These are phyloP conservation scores for Ustilago tritici DNA, from an alignment of 1,284 basidiomycete species.

Conservation along the genomic window DNA sequence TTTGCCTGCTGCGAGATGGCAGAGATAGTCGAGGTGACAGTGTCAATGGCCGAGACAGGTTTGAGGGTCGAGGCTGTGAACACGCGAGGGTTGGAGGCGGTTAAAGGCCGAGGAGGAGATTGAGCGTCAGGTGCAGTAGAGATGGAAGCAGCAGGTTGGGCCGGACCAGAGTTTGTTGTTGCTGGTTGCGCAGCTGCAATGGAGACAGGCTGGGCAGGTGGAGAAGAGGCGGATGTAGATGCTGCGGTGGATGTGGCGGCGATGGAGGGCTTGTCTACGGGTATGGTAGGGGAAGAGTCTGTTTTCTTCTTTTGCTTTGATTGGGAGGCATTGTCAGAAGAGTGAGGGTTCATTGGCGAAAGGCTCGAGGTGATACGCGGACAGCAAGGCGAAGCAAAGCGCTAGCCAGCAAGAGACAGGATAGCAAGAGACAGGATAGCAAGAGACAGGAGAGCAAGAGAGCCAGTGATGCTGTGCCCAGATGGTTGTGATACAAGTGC, in stretches of 20 bases:
- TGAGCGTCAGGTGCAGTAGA: neutral
- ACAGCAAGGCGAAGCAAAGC: neutral
- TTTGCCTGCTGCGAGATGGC: constrained; percentile 46
- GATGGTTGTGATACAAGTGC: neutral
- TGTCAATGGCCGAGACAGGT: constrained; percentile 36
- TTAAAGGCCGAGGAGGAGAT: neutral
- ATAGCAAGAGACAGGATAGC: neutral
- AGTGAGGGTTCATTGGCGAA: constrained; percentile 39
- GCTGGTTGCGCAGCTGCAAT: constrained; percentile 1
- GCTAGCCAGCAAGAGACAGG: neutral
- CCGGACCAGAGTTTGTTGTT: neutral
- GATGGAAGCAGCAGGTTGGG: neutral
- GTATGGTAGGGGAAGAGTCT: neutral
- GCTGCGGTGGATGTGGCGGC: neutral
- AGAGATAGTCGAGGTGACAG: constrained; percentile 44
- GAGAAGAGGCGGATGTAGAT: neutral
- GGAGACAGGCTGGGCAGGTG: neutral
- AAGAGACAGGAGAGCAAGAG: neutral
- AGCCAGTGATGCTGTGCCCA: neutral
- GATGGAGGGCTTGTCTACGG: constrained; percentile 8
- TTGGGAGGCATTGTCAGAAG: constrained; percentile 29
- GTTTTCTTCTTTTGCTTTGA: constrained; percentile 43
- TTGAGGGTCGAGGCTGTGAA: constrained; percentile 38
- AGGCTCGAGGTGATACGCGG: constrained; percentile 8
- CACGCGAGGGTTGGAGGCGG: constrained; percentile 12